Conservation (phyloP, 2,329 filamentous ascomycete species). For the Paramyrothecium sp. region DNA sequence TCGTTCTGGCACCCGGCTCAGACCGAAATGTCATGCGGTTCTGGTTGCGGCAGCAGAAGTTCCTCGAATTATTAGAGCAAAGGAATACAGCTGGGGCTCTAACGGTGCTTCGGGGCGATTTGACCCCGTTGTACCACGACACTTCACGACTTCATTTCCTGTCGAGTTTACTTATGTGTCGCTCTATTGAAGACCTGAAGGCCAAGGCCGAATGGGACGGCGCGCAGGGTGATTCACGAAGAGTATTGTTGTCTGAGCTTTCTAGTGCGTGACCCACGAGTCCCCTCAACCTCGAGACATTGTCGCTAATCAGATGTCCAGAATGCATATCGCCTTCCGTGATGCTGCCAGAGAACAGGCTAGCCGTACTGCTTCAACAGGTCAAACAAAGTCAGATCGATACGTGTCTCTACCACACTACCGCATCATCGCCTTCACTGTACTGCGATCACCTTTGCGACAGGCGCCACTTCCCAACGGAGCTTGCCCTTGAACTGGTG, state of each 20-base stretch:
- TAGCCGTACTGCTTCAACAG: conserved; percentile 77
- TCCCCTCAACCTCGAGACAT: background rate
- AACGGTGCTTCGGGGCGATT: conserved; percentile 78
- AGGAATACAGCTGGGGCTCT: conserved; percentile 73
- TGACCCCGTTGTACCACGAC: conserved; percentile 83
- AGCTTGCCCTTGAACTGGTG: conserved; percentile 66
- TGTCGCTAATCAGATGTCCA: conserved; percentile 29
- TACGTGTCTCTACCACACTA: conserved; percentile 87
- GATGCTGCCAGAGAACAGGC: conserved; percentile 91
- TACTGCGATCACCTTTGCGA: conserved; percentile 89
- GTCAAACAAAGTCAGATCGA: conserved; percentile 83
- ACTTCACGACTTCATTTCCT: conserved; percentile 75
- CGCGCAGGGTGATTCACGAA: conserved; percentile 71
- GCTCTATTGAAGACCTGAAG: conserved; percentile 73
- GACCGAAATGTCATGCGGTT: conserved; percentile 82
- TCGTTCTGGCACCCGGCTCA: conserved; percentile 73
- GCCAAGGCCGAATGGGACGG: conserved; percentile 82
- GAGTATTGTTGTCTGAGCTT: conserved; percentile 72
- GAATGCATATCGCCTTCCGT: conserved; percentile 91
- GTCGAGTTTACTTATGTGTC: conserved; percentile 89
- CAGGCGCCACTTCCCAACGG: conserved; percentile 73
- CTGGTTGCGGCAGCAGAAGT: conserved; percentile 89
- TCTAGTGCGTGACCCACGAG: conserved; percentile 61
- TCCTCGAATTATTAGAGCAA: conserved; percentile 81
- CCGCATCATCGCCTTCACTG: conserved; percentile 72